A percentile compares a stretch with the other conserved stretches of the same genome.
These are phyloP conservation scores for Leccinum rimulosum DNA, from an alignment of 768 basidiomycete genomes.

Conservation along the genomic window DNA sequence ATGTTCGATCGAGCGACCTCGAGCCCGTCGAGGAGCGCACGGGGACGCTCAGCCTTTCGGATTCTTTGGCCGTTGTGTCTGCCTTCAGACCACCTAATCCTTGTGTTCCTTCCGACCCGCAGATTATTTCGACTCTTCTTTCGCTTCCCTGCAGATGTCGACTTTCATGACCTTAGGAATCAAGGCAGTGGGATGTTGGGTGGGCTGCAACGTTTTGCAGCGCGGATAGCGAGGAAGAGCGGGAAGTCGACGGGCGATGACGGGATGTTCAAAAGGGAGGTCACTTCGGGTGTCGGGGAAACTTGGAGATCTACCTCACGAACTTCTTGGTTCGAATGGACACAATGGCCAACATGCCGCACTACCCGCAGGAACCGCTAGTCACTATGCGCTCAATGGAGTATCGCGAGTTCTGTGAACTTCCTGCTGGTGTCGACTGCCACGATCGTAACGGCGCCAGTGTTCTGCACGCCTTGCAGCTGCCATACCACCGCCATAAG, in stretches of 20 bases:
- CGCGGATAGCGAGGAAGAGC: conserved; percentile 36
- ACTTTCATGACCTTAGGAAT: conserved; percentile 57
- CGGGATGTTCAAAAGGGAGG: conserved; percentile 54
- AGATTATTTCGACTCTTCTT: conserved; percentile 62
- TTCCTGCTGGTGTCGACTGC: too few species aligned
- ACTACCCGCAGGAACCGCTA: too few species aligned
- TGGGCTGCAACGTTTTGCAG: conserved; percentile 69
- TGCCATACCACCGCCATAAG: too few species aligned
- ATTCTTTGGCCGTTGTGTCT: conserved; percentile 58
- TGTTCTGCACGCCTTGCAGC: too few species aligned
- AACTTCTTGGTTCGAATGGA: too few species aligned
- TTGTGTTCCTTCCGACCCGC: conserved; percentile 79
- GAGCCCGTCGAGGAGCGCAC: conserved; percentile 55
- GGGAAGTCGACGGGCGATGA: conserved; percentile 36
- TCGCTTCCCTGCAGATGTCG: conserved; percentile 56
- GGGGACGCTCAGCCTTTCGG: conserved; percentile 61
- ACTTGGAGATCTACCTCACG: conserved; percentile 61
- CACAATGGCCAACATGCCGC: too few species aligned
- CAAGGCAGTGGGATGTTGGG: conserved; percentile 60
- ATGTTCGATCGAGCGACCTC: conserved; percentile 5
- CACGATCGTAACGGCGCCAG: too few species aligned
- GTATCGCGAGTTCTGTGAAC: too few species aligned
- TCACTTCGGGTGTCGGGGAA: conserved; percentile 77
- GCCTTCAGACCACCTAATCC: conserved; percentile 79
- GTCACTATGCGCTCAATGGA: too few species aligned